Evolutionary conservation across 768 basidiomycete species (phyloP), one percentile per base, ranked within the genome.

Genomic region (Galerina sulciceps): DNA sequence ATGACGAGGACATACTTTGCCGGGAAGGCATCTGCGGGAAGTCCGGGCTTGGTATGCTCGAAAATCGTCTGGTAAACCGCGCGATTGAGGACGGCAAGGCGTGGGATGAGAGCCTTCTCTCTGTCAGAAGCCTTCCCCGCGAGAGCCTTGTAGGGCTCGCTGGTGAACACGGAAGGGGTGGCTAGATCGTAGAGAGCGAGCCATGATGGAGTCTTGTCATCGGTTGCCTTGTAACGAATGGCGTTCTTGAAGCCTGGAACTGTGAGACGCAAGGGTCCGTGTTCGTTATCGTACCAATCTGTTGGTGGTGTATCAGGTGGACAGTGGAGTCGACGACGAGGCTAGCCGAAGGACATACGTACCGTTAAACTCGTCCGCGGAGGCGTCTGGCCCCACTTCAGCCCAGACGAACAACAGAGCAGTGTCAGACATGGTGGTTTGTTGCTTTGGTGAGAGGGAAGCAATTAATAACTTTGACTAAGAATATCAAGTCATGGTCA

Each of bases 211-310:
- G 43, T 35, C 26, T 45, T 53, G 36, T 18, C 46, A 52, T 63
- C 65, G 41, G 55, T 58, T 11, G 73, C 74, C 51, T 70, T 74
- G 70, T 70, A 77, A 8, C 72, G 68, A 35, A 67, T 36, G 6
- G 68, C 70, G 23, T 64, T 68, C 15, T 54, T 45, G 60, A 73
- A 59, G 1, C 72, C 70, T n/a, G 72, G 70, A 3, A 72, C 65
- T 2, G 69, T 63, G 14, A 71, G 58, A 22, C 70, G 62, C 6
- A 22, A 58, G 3, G 69, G 70, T 15, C 55, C 64, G 38, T 72
- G 73, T 53, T 72, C 71, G 14, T 63, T 67, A 35, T 71, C 69
- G 63, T 69, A 72, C 70, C 71, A 73, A 37, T 69, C 73, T 73
- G n/a, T n/a, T n/a, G 41, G 18, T 44, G 47, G 42, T 26, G 34